Conservation (phyloP, 2,329 filamentous ascomycete genomes). For the Xylariaceae sp. region DNA sequence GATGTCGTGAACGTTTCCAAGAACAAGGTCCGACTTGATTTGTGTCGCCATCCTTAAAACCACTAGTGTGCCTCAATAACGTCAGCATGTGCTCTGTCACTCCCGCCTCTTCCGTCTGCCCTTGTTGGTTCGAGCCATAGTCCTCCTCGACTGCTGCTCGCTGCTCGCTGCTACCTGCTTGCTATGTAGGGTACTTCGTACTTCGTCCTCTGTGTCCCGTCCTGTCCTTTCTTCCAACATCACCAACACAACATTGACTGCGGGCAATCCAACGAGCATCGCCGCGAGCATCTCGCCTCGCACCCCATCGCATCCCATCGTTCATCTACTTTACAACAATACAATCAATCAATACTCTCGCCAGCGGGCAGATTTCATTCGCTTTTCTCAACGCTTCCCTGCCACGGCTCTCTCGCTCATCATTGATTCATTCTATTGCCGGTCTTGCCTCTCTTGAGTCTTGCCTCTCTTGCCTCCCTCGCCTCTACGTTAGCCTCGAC, state of each 20-base stretch:
- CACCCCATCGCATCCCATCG: neutral
- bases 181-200: neutral
- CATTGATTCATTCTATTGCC: too few relatives aligned
- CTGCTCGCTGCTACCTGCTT: neutral
- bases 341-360: neutral
- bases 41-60: neutral
- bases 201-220: neutral
- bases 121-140: neutral
- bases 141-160: neutral
- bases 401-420: neutral
- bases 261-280: neutral
- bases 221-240: neutral
- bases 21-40: neutral
- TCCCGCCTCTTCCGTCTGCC: slow-evolving; percentile 1
- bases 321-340: neutral
- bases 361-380: slow-evolving; percentile 15
- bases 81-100: neutral
- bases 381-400: slow-evolving; percentile 8
- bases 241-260: neutral
- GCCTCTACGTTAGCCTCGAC: neutral
- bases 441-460: neutral
- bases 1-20: neutral
- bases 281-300: neutral
- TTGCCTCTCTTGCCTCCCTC: neutral
- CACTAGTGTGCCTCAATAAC: neutral